Evolutionary conservation across 768 basidiomycete species (phyloP), one percentile per base, ranked within the genome.

Genomic region (Leccinellum luteum): DNA sequence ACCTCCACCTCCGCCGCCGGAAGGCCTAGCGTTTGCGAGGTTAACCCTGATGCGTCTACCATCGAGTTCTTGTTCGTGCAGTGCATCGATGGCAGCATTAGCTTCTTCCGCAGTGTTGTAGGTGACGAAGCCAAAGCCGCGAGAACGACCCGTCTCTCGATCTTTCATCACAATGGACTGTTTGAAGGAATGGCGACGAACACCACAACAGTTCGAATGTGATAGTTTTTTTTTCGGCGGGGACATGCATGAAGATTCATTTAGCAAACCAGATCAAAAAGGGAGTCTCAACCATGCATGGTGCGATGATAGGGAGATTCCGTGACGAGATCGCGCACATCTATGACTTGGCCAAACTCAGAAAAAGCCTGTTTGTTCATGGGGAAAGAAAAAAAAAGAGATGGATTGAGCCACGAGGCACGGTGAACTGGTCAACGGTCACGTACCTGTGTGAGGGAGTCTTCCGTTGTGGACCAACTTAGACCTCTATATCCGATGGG

Each of bases 111-210:
- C 2, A 56, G 49, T 47, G 48, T 17, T n/a, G 44, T 69, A 77
- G 38, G 76, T 80, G 61, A 83, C 82, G 62, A 83, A 83, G 56
- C 81, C 82, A 71, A 83, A 83, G 60, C 82, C 82, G 63, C 83
- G 76, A 55, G 80, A 81, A 60, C 82, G 79, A 56, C 81, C 80
- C 48, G 82, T 83, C 61, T 83, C 83, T 57, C 81, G 78, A 71
- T 84, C 82, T 67, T 74, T 70, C 72, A 75, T 74, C 54, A 73
- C 73, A 55, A 73, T 69, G 59, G 63, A 67, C 71, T 72, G 53
- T 58, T 55, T 49, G 51, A 41, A 57, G 32, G 41, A n/a, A n/a
- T n/a, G n/a, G n/a, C n/a, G n/a, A n/a, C n/a, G n/a, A 53, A 52
- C 43, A 61, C 52, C 51, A 57, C 15, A 35, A 52, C 27, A 35